Base-by-base conservation (phyloP, 1,139 yeast genomes). In the Suhomyces chickasaworum region DNA sequence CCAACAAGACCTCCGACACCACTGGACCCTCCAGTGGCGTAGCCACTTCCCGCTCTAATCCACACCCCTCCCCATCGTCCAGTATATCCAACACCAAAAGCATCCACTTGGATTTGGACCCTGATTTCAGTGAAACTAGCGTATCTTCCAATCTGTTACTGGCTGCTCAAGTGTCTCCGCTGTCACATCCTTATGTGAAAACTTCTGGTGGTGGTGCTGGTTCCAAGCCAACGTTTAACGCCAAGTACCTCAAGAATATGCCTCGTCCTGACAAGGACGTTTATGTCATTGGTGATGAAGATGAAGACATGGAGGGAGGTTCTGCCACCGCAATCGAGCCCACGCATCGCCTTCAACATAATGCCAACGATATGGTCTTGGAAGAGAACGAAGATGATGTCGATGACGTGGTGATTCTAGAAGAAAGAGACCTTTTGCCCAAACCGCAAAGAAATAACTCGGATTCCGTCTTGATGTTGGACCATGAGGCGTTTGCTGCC, bases 401-500 rank as follows among this genome's bases (percentile, higher is more conserved):
- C 23, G 62, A 55, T 22, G 61, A 58, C 36, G 54, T 59, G 25
- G 47, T 58, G 15, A 51, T 57, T 10, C 41, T 58, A 31, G 63
- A 60, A 37, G 61, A 56, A 33, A 54, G 61, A 27, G 55, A 52
- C 17, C 33, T 57, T 33, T 46, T 54, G 30, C 50, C 52, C 38
- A 48, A 47, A 16, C 47, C 52, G 2, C 46, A 45, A 20, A 56
- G 75, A 45, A 68, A 71, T 46, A 73, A 74, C 49, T 67, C 73
- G 35, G 78, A 74, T 54, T 64, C 74, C 17, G 57, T 71, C 17
- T 58, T 73, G 41, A 56, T 68, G 31, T 57, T 67, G 39, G 77
- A 71, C 51, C 60, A 61, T 37, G 78, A 75, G 50, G 73, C 77
- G 0, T 65, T 66, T 51, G 74, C 68, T 31, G 79, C 79, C 3